These are phyloP conservation scores for Coemansia javaensis DNA, from an alignment of 192 early-diverging fungal genomes.

Conservation along the genomic window DNA sequence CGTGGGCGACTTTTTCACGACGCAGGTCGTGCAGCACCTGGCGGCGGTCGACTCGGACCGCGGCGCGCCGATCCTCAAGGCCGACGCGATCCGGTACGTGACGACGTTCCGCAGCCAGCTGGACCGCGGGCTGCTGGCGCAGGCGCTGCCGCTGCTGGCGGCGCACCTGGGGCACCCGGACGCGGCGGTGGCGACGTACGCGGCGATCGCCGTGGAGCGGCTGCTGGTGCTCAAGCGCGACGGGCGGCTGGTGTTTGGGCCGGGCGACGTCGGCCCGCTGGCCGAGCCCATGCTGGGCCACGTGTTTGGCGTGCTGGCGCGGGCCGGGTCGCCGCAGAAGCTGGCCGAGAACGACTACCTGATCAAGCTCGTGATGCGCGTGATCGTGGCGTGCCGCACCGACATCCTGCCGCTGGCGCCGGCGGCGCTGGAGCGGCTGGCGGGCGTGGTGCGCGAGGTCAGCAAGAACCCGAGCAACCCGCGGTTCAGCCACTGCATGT, in stretches of 20 bases:
- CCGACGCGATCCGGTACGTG: constrained; percentile 91
- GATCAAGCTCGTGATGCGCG: constrained; percentile 89
- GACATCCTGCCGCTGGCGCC: constrained; percentile 68
- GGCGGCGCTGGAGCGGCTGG: constrained; percentile 70
- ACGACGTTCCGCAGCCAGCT: constrained; percentile 93
- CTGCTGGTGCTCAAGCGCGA: constrained; percentile 75
- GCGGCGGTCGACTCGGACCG: constrained; percentile 61
- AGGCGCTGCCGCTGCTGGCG: constrained; percentile 72
- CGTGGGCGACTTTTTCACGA: constrained; percentile 74
- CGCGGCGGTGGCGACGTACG: constrained; percentile 86
- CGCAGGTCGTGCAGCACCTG: constrained; percentile 81
- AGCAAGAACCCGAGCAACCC: constrained; percentile 97
- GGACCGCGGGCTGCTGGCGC: constrained; percentile 68
- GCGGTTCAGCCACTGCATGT: constrained; percentile 94
- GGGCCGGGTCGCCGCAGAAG: constrained; percentile 77
- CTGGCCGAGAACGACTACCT: constrained; percentile 95
- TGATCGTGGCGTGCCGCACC: constrained; percentile 71
- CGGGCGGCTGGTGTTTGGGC: constrained; percentile 56
- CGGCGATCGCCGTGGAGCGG: constrained; percentile 86
- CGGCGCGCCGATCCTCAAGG: constrained; percentile 84
- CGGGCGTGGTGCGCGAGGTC: constrained; percentile 72
- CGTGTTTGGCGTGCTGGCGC: constrained; percentile 74
- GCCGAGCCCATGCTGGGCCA: constrained; percentile 63
- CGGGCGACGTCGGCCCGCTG: constrained; percentile 66
- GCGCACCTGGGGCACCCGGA: constrained; percentile 76